Percentiles rank a stretch among this genome's conserved stretches.
Evolutionary conservation across 768 basidiomycete genomes (phyloP).

Genomic region (Fistulinella prunicolor): DNA sequence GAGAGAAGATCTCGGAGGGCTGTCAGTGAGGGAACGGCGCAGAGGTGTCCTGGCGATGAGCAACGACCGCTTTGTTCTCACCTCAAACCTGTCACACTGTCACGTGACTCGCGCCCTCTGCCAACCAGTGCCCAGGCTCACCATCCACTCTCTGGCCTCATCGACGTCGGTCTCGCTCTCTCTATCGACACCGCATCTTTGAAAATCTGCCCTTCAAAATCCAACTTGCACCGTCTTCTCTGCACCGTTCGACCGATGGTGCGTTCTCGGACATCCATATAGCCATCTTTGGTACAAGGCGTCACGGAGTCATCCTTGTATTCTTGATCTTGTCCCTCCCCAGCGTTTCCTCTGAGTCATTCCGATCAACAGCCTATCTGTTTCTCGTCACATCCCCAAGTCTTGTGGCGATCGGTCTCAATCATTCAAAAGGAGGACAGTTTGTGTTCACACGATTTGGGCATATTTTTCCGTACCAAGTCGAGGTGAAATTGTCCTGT

Average conservation of each 20-base stretch:
- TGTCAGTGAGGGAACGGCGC: constrained; percentile 8
- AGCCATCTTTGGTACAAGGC: constrained; percentile 13
- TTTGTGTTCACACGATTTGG: no score
- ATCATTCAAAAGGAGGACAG: no score
- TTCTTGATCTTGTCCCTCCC: constrained; percentile 12
- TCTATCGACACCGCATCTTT: no score
- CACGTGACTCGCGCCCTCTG: constrained; percentile 15
- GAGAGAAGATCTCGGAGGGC: not conserved
- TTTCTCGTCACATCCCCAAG: no score
- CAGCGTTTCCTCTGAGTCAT: not conserved
- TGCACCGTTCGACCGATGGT: not conserved
- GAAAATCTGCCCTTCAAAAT: not conserved
- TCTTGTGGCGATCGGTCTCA: no score
- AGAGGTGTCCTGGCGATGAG: constrained; percentile 10
- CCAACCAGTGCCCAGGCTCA: no score
- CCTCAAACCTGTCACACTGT: constrained; percentile 19
- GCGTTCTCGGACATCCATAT: constrained; percentile 8
- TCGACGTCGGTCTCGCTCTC: no score
- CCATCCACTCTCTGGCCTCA: no score
- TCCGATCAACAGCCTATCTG: no score
- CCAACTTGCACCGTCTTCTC: not conserved
- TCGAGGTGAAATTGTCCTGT: no score
- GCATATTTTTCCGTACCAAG: no score
- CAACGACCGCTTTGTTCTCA: constrained; percentile 18
- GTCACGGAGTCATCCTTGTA: constrained; percentile 10